phyloP scores from a whole-genome alignment of 352 stramenopile species.

The Phytopythium ostracodes region DNA sequence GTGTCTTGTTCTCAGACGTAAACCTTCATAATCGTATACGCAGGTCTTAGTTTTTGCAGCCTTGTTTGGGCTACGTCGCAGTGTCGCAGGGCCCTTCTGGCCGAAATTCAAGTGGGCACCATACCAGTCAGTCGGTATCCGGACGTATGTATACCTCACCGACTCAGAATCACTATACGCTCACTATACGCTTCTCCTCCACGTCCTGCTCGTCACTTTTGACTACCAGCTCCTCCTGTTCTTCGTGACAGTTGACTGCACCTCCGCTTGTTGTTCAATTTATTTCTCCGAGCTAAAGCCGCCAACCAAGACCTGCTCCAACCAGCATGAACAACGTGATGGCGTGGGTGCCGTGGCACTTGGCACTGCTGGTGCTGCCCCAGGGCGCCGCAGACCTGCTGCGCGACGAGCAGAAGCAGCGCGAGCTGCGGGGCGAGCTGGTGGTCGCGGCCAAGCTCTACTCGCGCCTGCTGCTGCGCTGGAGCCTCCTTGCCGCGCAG shows the following conservation, averaged over 20 bases:
- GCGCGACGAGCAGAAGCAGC: constrained; percentile 42
- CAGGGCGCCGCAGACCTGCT: constrained; percentile 35
- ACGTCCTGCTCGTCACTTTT: neutral
- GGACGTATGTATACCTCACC: neutral
- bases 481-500: constrained; percentile 31
- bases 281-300: neutral
- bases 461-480: constrained; percentile 29
- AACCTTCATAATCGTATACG: too few relatives aligned
- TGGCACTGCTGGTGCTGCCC: constrained; percentile 49
- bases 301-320: too few relatives aligned
- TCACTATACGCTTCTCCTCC: neutral
- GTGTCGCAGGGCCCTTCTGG: neutral
- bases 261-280: too few relatives aligned
- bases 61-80: neutral
- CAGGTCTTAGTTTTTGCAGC: neutral
- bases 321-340: constrained; percentile 1
- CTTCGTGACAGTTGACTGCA: constrained; percentile 2
- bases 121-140: neutral
- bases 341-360: constrained; percentile 41
- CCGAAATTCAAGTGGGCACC: neutral
- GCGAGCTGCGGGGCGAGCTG: constrained; percentile 42
- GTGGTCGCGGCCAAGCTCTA: constrained; percentile 18
- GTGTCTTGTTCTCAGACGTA: too few relatives aligned
- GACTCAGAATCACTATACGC: too few relatives aligned
- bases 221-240: neutral